Conservation (phyloP, 108 stramenopile genomes). For the Cyclotella atomus region DNA sequence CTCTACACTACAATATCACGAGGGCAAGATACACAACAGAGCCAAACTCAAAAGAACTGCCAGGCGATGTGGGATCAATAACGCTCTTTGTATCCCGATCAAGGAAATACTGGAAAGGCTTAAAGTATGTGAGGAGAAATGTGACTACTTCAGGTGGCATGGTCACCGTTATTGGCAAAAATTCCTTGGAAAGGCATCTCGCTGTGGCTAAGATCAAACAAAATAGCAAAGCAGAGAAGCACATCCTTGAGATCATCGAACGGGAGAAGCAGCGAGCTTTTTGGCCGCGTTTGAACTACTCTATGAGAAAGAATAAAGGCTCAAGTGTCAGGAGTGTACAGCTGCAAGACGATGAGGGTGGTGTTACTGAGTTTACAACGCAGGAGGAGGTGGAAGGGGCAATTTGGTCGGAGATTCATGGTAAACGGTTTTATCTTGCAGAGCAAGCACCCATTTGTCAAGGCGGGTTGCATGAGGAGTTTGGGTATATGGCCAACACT, state of each 20-base stretch:
- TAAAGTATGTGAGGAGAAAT: slow-evolving; percentile 3
- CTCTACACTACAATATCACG: background rate
- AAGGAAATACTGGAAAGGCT: background rate
- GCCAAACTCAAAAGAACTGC: slow-evolving; percentile 9
- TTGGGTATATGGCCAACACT: too few relatives aligned
- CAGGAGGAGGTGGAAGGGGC: background rate
- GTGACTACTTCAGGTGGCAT: slow-evolving; percentile 5
- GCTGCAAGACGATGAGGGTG: background rate
- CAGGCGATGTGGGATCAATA: background rate
- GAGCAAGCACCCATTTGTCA: slow-evolving; percentile 21
- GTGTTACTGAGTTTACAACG: background rate
- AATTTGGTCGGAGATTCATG: background rate
- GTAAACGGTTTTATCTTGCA: background rate
- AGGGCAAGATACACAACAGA: slow-evolving; percentile 21
- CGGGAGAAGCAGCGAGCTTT: slow-evolving; percentile 18
- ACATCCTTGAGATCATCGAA: slow-evolving; percentile 21
- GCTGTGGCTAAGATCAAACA: slow-evolving; percentile 1
- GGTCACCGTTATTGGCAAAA: slow-evolving; percentile 6
- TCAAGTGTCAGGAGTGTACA: slow-evolving; percentile 10
- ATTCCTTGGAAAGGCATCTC: background rate
- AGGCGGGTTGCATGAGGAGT: slow-evolving; percentile 2
- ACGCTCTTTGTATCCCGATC: background rate
- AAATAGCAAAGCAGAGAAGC: background rate
- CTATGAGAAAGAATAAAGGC: background rate
- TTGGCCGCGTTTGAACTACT: slow-evolving; percentile 20